phyloP scores from a whole-genome alignment of 2,329 filamentous ascomycete genomes.

The Aspergillus hortae region DNA sequence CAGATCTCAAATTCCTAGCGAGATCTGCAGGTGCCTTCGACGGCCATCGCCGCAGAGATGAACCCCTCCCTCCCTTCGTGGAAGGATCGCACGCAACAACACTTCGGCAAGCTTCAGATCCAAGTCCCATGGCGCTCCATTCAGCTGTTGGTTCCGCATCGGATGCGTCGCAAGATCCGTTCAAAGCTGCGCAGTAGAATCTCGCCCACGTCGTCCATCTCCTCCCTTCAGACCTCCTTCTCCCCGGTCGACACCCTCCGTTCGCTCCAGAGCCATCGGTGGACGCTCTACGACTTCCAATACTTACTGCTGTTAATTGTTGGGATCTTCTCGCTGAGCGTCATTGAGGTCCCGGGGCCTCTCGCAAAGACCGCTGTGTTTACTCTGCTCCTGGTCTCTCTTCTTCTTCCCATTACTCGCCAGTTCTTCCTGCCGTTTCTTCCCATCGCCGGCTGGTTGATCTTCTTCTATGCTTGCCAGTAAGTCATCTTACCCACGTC shows the following conservation, averaged over 20 bases:
- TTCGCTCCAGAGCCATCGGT: slow-evolving; percentile 71
- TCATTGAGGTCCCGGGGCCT: slow-evolving; percentile 75
- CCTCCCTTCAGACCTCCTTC: slow-evolving; percentile 75
- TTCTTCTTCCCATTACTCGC: slow-evolving; percentile 77
- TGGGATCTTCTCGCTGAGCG: slow-evolving; percentile 75
- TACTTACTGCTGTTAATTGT: slow-evolving; percentile 72
- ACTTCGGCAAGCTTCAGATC: slow-evolving; percentile 44
- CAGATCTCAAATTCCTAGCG: slow-evolving; percentile 3
- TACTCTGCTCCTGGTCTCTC: slow-evolving; percentile 62
- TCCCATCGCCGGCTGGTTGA: slow-evolving; percentile 78
- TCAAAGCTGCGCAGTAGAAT: slow-evolving; percentile 66
- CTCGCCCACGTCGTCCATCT: slow-evolving; percentile 68
- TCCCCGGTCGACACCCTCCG: slow-evolving; percentile 74
- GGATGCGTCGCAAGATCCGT: slow-evolving; percentile 63
- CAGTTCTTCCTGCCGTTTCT: slow-evolving; percentile 90
- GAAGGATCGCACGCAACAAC: slow-evolving; percentile 45
- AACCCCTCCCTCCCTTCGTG: slow-evolving; percentile 39
- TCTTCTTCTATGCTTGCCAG: slow-evolving; percentile 92
- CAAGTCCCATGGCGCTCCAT: slow-evolving; percentile 49
- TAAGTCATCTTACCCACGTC: slow-evolving; percentile 49
- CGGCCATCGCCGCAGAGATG: slow-evolving; percentile 29
- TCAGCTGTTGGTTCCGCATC: slow-evolving; percentile 56
- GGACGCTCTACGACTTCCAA: slow-evolving; percentile 80
- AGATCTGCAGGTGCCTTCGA: slow-evolving; percentile 16
- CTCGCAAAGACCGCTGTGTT: slow-evolving; percentile 72